Base-by-base conservation (phyloP, 129 eudicot species). In the Logfia minima region DNA sequence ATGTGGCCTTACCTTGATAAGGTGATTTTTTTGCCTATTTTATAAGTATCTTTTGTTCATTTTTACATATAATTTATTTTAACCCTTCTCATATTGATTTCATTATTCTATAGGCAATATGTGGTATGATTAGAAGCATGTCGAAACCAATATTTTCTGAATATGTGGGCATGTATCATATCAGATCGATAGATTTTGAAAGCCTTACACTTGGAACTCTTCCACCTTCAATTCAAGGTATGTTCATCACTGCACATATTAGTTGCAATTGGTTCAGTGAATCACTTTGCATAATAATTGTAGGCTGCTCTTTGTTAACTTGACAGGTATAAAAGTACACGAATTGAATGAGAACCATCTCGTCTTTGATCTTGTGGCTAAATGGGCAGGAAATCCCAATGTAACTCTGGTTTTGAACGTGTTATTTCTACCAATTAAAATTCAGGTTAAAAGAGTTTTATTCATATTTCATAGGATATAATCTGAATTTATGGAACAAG, bases 1-100 rank as follows among this genome's bases (percentile, higher is more conserved):
- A 84, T 86, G 90, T 92, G 98, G 98, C 96, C 98, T 21, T 86
- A 84, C 72, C 87, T 92, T 65, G 90, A 92, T 77, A 92, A 92
- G 93, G 97, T 89, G 80, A 70, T 68, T 17, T 60, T 45, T 26
- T 19, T 18, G 55, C 5, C 35, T 2, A 52, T 71, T 8, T 48
- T 31, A 70, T 0, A 29, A 45, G 29, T 14, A 7, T 4, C 13
- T 70, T 28, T 41, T 70, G 26, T 79, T 21, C 1, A 29, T 48
- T 8, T 8, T 22, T 10, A 41, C 18, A 19, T 64, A 10, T 60
- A 43, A 31, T 16, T 14, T 55, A 29, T 64, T 23, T 26, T 52
- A 66, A 18, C 58, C 18, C 24, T 9, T 69, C 73, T 14, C 37
- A 63, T 45, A 48, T 63, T 8, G 7, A 61, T 66, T 59, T 69